Conservation (phyloP, 2,329 filamentous ascomycete species). For the Acrocalymma vagum region DNA sequence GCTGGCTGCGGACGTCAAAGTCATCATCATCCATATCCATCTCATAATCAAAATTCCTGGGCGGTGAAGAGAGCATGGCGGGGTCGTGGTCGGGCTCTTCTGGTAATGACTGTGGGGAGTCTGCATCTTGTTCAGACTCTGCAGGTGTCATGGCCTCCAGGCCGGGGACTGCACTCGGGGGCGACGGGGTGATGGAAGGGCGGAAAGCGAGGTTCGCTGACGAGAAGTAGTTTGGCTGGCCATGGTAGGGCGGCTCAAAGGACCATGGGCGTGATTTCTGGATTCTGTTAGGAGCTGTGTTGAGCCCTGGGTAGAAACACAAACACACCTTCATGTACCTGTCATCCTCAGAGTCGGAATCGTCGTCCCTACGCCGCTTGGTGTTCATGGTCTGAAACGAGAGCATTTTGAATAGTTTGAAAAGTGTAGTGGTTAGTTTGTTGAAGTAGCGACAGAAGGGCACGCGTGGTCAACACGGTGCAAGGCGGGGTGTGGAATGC, state of each 20-base stretch:
- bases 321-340: conserved; percentile 38
- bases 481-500: conserved; percentile 19
- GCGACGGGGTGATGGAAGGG: conserved; percentile 35
- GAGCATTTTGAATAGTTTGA: conserved; percentile 32
- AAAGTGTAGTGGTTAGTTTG: conserved; percentile 10
- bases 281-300: conserved; percentile 15
- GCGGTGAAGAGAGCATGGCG: conserved; percentile 27
- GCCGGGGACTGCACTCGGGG: conserved; percentile 32
- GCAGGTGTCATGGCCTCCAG: conserved; percentile 40
- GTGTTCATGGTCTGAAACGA: conserved; percentile 36
- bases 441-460: conserved; percentile 7
- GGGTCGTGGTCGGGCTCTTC: conserved; percentile 29
- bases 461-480: conserved; percentile 31
- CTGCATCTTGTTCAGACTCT: conserved; percentile 33
- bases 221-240: conserved; percentile 24
- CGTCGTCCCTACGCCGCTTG: conserved; percentile 44
- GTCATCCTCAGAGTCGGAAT: conserved; percentile 42
- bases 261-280: conserved; percentile 42
- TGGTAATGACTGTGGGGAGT: conserved; percentile 38
- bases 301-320: background rate
- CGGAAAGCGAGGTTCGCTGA: conserved; percentile 28
- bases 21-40: conserved; percentile 47
- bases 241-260: conserved; percentile 26
- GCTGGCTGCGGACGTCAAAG: conserved; percentile 42
- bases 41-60: conserved; percentile 34